Base-by-base conservation (phyloP, 208 protist species). In the Lotmaria passim region DNA sequence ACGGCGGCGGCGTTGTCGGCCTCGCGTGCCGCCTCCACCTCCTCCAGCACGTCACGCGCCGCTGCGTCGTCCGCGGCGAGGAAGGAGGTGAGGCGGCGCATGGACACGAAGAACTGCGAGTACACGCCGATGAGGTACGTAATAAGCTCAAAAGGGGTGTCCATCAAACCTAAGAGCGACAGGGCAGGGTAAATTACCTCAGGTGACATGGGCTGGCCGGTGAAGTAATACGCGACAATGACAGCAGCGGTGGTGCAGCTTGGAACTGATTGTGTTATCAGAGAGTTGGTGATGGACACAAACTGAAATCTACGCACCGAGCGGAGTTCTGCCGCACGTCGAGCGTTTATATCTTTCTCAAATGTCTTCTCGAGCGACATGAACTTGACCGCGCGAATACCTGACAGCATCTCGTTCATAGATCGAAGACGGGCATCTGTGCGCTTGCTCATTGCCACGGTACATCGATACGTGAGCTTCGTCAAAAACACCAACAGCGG, bases 331-430 rank as follows among this genome's bases (percentile, higher is more conserved):
- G 66, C 63, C 0, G 28, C 38, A 31, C 92, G 69, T 19, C 79
- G 76, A 11, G 33, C 34, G 31, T 82, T 28, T 41, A 97, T 81
- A 12, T 53, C 52, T 14, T 41, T 24, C 14, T 79, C 28, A 39
- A 97, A 94, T 31, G 23, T 39, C 21, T 82, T 62, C 66, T 98
- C 96, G 85, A 93, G 97, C 14, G 81, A 79, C 85, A 96, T 98
- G 28, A 98, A 85, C 81, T 99, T 99, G 50, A 94, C 86, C 1
- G 98, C 63, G 21, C 93, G 85, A 21, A 99, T 97, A 1, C 88
- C 87, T 28, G 81, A 80, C 26, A 99, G 57, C 31, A 98, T 86
- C 72, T 99, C 95, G 75, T 97, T 98, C 5, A 88, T 93, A 7
- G 75, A 59, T 63, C 95, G 94, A 17, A 98, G 64, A 48, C 97